Base-by-base conservation (phyloP, 352 stramenopile species). In the Lagenidium giganteum region DNA sequence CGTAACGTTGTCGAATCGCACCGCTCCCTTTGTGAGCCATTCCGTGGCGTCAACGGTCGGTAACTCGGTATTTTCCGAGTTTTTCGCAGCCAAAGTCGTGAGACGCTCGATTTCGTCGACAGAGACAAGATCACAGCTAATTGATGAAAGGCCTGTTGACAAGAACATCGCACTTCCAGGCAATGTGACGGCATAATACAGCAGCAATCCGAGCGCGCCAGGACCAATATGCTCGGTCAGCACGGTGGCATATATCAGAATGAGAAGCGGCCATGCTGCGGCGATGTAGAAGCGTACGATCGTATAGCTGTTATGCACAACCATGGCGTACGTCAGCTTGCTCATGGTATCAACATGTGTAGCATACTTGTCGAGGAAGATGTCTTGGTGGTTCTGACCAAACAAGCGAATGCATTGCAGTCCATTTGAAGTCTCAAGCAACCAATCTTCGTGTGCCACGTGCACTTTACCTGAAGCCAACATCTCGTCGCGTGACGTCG, bases 101-200 rank as follows among this genome's bases (percentile, higher is more conserved):
- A 55, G 55, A 24, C 50, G 44, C 4, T 48, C 32, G 28, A 52
- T 33, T 12, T 45, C 44, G 13, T 61, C 34, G 12, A 61, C 45
- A 8, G 45, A 42, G 24, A 59, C 20, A 12, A 59, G 42, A 20
- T 36, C 33, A 12, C 42, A 36, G 66, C 67, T 43, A 59, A 29
- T 22, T 44, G 31, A 49, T 53, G 12, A 59, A 31, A 17, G 52
- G 42, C 12, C 29, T 36, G 38, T 59, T 59, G 30, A 59, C 48
- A 24, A 59, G 31, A n/a, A n/a, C n/a, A n/a, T n/a, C n/a, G n/a
- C n/a, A n/a, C n/a, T n/a, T n/a, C n/a, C n/a, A n/a, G n/a, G n/a
- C n/a, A n/a, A n/a, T n/a, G n/a, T n/a, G 37, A 59, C 48, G 31
- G 53, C 43, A 67, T 85, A 96, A 30, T 80, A 77, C 32, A 96